Evolutionary conservation across 305 asterid genomes (phyloP).

Genomic region (Euphrasia arctica): DNA sequence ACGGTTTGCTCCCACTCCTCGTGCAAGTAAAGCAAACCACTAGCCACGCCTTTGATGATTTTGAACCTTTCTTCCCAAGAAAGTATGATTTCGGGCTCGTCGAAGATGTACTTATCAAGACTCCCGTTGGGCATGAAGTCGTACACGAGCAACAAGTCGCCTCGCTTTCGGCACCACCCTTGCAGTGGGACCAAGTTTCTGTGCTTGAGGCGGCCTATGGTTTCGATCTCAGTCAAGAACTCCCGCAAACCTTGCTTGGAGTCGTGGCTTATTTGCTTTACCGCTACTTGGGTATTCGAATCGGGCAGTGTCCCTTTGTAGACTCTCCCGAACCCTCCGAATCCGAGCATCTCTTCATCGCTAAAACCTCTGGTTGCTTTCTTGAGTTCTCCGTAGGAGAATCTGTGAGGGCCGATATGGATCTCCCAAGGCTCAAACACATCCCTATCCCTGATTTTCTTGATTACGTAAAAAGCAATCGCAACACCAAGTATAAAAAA

Average conservation of each 20-base stretch:
- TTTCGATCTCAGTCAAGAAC: conserved; percentile 39
- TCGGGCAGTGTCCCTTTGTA: conserved; percentile 43
- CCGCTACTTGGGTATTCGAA: conserved; percentile 33
- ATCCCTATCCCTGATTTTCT: conserved; percentile 37
- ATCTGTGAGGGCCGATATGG: conserved; percentile 47
- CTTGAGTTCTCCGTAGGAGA: conserved; percentile 47
- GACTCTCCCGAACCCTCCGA: conserved; percentile 57
- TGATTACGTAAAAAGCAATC: conserved; percentile 8
- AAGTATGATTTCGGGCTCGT: conserved; percentile 36
- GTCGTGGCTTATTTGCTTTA: conserved; percentile 39
- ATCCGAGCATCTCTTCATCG: conserved; percentile 42
- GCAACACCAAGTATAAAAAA: conserved; percentile 25
- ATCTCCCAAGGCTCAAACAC: conserved; percentile 53
- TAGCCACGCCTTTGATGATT: conserved; percentile 63
- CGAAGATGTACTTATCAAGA: conserved; percentile 53
- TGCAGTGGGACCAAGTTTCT: conserved; percentile 40
- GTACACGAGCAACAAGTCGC: conserved; percentile 52
- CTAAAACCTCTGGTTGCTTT: conserved; percentile 51
- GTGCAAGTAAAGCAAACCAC: conserved; percentile 53
- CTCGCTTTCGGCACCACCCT: conserved; percentile 45
- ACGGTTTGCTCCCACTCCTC: conserved; percentile 72
- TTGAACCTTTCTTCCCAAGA: conserved; percentile 68
- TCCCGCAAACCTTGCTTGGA: conserved; percentile 44
- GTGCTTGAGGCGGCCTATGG: conserved; percentile 48
- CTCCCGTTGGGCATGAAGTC: conserved; percentile 80